Conservation (phyloP, 257 asterid genomes). For the Schizonepeta tenuifolia region DNA sequence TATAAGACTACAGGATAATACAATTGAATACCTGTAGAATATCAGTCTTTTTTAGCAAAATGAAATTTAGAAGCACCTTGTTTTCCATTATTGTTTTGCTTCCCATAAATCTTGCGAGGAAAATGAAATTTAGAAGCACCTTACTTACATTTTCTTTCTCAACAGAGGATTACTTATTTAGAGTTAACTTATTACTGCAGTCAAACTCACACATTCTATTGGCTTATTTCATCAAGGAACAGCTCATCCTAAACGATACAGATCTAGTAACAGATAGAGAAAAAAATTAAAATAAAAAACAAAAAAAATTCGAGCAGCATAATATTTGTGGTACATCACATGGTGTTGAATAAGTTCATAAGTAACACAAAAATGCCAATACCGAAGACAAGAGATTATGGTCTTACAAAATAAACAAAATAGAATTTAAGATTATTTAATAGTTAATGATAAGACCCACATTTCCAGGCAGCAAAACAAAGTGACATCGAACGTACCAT, state of each 20-base stretch:
- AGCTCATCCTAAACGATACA: constrained; percentile 4
- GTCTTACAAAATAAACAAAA: constrained; percentile 6
- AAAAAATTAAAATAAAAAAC: neutral
- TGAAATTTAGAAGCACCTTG: no score
- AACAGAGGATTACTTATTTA: neutral
- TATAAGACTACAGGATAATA: constrained; percentile 11
- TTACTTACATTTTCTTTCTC: constrained; percentile 18
- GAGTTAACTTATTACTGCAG: neutral
- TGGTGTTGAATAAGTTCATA: constrained; percentile 7
- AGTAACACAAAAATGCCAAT: constrained; percentile 20
- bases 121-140: constrained; percentile 10
- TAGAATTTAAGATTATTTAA: neutral
- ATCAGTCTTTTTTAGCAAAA: constrained; percentile 2
- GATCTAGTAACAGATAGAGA: constrained; percentile 23
- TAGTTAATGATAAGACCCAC: constrained; percentile 9
- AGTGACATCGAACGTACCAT: constrained; percentile 51
- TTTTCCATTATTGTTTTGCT: constrained; percentile 1
- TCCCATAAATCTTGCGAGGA: constrained; percentile 1
- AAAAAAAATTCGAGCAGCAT: neutral
- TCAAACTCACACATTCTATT: constrained; percentile 23
- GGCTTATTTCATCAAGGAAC: constrained; percentile 27
- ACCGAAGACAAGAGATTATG: neutral
- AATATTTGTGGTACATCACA: neutral
- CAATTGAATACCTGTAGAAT: neutral
- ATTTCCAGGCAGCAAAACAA: constrained; percentile 26